Evolutionary conservation across 345 rosid species (phyloP), one percentile per base, ranked within the genome.

Genomic region (Triadica sebifera): DNA sequence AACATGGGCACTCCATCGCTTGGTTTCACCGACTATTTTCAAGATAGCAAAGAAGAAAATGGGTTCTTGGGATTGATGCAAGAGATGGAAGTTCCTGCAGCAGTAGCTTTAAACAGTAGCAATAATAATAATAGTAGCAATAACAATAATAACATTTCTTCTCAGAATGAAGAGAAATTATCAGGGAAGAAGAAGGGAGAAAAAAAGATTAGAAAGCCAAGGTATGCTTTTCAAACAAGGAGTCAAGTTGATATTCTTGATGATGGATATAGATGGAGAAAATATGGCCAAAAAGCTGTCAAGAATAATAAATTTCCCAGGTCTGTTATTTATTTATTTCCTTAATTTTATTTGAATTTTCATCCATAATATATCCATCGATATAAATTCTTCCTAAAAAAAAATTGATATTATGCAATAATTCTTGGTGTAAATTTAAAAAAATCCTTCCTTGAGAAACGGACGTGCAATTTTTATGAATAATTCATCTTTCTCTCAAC

Each of bases 251-350:
- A 93, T 86, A 86, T 93, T 20, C 94, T 93, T 49, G 98, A 93
- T 75, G 98, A 93, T 87, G 98, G 98, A 17, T 93, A 91, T 80
- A 80, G 98, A 74, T 93, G 98, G 96, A 87, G 98, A 75, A 93
- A 93, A 69, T 93, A 93, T 78, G 96, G 98, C 6, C 96, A 91
- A 72, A 93, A 91, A 47, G 94, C 94, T 3, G 94, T 93, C 29
- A 93, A 93, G 82, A 87, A 89, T 78, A 93, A 88, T 81, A 89
- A 87, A 62, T 93, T 86, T 71, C 96, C 98, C 64, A 90, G 97
- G 97, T 84, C 9, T 16, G 41, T 49, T 12, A 0, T 19, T 58
- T 50, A 4, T 0, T 37, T 53, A 51, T 0, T 39, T 60, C 7
- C n/a, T 4, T 12, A 10, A 43, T 72, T 17, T 20, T 56, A 24